Evolutionary conservation across 2,329 filamentous ascomycete genomes (phyloP), one percentile per base, ranked within the genome.

Genomic region (Aschersonia sp.): DNA sequence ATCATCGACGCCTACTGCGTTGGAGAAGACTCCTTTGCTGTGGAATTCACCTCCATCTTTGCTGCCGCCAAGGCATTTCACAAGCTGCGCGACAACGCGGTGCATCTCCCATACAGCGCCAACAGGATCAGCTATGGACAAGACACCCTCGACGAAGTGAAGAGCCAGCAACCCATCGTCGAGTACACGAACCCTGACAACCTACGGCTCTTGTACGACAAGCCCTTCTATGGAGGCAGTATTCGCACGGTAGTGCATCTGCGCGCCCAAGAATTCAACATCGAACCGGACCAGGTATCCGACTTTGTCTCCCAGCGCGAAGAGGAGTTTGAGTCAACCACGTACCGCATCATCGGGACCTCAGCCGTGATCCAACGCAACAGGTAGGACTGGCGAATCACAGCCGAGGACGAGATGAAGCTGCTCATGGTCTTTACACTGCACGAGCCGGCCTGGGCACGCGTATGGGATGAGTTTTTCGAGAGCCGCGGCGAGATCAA

Each of bases 401-500:
- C n/a, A 3, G 30, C 7, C 30, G 50, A 51, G 4, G 55, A 53
- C 40, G 44, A 53, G 30, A 30, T 43, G 1, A 56, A 56, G 49
- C 50, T 56, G 1, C 48, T 52, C 46, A 52, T 57, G 52, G 53
- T 51, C 3, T 53, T 50, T 38, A 56, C 51, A 5, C 51, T 58
- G 2, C 49, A 55, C 31, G 45, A 54, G 1, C 53, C 53, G 2
- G 47, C 43, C 0, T 59, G 57, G 57, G 52, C 45, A 5, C 28
- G 42, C 0, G 46, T 51, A 3, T 59, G 58, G 58, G 58, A 61
- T 31, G 31, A 48, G 2, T 53, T 56, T 38, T 61, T 56, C n/a
- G 29, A n/a, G 4, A 47, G 48, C 20, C 49, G 43, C 1, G 53
- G 50, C 5, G 31, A 47, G 20, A 40, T 55, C 35, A 56, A 63